Evolutionary conservation across 2,329 filamentous ascomycete genomes (phyloP), one percentile per base, ranked within the genome.

Genomic region (Penicillium rolfsii): DNA sequence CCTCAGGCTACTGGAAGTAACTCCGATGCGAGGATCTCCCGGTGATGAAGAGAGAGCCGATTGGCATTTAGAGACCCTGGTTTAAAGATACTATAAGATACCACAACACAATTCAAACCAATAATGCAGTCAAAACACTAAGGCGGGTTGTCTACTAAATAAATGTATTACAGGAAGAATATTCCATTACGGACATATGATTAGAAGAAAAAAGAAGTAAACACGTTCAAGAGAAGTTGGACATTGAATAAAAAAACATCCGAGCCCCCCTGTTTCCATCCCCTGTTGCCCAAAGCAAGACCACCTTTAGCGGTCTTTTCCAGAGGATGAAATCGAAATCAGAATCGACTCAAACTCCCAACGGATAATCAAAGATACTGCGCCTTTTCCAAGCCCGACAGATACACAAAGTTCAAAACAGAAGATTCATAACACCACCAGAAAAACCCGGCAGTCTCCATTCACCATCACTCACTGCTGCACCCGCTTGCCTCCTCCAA

Each of bases 321-420:
- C 35, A 61, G 57, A 59, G 62, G 61, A 61, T 24, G 54, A 61
- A 48, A 61, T 62, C 43, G n/a, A 55, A 55, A 55, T 50, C 28
- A 19, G 19, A 40, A 43, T 46, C 60, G 54, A 67, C 62, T 64
- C 58, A 66, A 70, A 70, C 67, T 67, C 67, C 65, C 65, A 60
- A 62, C 59, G 58, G 45, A 60, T 63, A 66, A 63, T 59, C 35
- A 64, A 36, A 46, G 53, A 60, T 68, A 62, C 63, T 70, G 65
- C 70, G 70, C 70, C 70, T 72, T 72, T 72, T 72, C 69, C 70
- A 64, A 67, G 58, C 66, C 65, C 67, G 55, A 62, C 52, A 59
- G 40, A 55, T 24, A 67, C 53, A 59, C 49, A 66, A 63, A 14
- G 56, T 60, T 60, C 59, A 67, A 64, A 59, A 22, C 30, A 57